Conservation (phyloP, 495 filamentous ascomycete genomes). For the Trichoderma erinaceum region DNA sequence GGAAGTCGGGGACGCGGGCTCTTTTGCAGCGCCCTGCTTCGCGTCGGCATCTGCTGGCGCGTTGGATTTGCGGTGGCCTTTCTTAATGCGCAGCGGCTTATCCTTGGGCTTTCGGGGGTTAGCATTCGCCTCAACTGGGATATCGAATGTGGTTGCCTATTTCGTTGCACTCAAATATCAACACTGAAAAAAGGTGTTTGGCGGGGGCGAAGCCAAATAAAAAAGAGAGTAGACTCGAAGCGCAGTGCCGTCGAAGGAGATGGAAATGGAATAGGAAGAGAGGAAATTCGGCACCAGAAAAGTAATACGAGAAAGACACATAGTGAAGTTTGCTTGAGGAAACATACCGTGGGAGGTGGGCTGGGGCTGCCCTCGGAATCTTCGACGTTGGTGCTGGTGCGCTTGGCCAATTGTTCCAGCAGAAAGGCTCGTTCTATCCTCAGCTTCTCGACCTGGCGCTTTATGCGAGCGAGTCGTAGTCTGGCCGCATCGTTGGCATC, state of each 20-base stretch:
- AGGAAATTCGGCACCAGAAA: background rate
- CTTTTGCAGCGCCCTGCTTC: background rate
- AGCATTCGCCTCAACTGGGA: constrained; percentile 18
- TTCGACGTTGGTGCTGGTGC: constrained; percentile 74
- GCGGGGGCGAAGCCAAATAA: background rate
- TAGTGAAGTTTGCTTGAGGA: constrained; percentile 26
- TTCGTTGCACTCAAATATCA: constrained; percentile 13
- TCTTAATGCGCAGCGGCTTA: constrained; percentile 83
- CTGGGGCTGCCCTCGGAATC: constrained; percentile 68
- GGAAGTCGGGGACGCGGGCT: constrained; percentile 29
- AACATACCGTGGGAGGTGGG: constrained; percentile 62
- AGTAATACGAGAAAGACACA: background rate
- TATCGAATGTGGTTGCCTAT: constrained; percentile 12
- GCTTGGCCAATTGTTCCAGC: constrained; percentile 77
- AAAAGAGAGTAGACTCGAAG: background rate
- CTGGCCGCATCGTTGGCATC: constrained; percentile 76
- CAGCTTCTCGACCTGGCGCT: constrained; percentile 81
- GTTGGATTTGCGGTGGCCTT: constrained; percentile 54
- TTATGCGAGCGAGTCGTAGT: constrained; percentile 69
- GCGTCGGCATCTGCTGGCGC: constrained; percentile 31
- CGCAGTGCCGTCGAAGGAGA: background rate
- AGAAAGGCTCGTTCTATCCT: constrained; percentile 85
- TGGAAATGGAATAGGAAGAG: constrained; percentile 11
- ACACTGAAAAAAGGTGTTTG: constrained; percentile 17
- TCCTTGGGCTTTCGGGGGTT: constrained; percentile 64